phyloP scores from a whole-genome alignment of 306 rosid species.

The Dryas drummondii region DNA sequence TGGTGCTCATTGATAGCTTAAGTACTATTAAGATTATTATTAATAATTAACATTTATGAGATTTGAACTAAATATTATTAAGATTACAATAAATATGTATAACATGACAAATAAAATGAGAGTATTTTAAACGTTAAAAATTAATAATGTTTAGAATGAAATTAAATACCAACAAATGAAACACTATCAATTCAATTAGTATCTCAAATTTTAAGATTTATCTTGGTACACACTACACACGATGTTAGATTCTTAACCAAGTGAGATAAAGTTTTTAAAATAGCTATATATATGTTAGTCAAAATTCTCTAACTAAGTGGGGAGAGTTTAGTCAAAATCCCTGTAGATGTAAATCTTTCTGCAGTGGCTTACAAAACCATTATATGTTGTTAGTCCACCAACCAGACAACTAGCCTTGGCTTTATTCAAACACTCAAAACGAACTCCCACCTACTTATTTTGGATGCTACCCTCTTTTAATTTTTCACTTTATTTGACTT shows the following conservation, averaged over 20 bases:
- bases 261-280: no score
- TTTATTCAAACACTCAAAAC: not conserved
- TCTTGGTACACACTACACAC: not conserved
- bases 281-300: no score
- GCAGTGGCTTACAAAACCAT: not conserved
- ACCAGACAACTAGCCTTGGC: conserved; percentile 7
- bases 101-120: no score
- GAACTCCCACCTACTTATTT: not conserved
- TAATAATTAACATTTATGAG: no score
- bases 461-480: not conserved
- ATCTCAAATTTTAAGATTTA: not conserved
- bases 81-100: no score
- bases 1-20: no score
- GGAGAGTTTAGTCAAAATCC: not conserved
- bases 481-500: conserved; percentile 9
- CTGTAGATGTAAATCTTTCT: conserved; percentile 1
- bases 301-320: not conserved
- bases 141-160: no score
- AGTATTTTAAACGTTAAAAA: no score
- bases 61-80: no score
- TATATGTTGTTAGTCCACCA: not conserved
- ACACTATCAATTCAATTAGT: not conserved
- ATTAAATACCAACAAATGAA: not conserved
- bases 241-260: no score
- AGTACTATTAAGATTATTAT: no score